Evolutionary conservation across 768 basidiomycete genomes (phyloP).

Genomic region (Boletellus emodensis): DNA sequence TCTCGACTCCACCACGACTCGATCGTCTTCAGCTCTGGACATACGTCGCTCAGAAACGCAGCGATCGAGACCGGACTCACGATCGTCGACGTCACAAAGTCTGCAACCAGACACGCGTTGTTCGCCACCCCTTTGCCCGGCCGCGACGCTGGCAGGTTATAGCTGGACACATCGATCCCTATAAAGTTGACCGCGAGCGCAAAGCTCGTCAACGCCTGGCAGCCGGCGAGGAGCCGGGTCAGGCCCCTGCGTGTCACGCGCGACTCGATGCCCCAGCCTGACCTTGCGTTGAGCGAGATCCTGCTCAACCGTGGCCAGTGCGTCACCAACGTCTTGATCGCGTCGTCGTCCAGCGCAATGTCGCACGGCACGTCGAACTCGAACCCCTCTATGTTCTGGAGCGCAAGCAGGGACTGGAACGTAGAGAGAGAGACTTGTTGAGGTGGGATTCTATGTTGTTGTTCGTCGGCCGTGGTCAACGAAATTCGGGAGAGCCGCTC

Average conservation of each 20-base stretch:
- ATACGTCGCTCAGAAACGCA: slow-evolving; percentile 26
- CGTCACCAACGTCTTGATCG: slow-evolving; percentile 15
- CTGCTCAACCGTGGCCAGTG: slow-evolving; percentile 17
- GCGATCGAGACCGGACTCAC: slow-evolving; percentile 15
- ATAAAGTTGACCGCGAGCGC: slow-evolving; percentile 22
- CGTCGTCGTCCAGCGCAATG: slow-evolving; percentile 19
- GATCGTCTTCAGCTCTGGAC: slow-evolving; percentile 14
- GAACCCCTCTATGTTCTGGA: slow-evolving; percentile 10
- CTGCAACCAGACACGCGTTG: slow-evolving; percentile 3
- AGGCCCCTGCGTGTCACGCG: slow-evolving; percentile 22
- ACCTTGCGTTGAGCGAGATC: slow-evolving; percentile 15
- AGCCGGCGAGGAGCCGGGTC: slow-evolving; percentile 16
- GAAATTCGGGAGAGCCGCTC: slow-evolving; percentile 8
- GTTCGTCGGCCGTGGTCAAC: slow-evolving; percentile 4
- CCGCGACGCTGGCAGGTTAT: background rate
- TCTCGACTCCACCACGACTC: slow-evolving; percentile 12
- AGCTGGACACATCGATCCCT: slow-evolving; percentile 7
- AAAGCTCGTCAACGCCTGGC: slow-evolving; percentile 4
- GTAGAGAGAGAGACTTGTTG: slow-evolving; percentile 13
- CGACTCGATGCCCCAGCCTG: slow-evolving; percentile 18
- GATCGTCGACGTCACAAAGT: slow-evolving; percentile 24
- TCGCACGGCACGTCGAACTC: slow-evolving; percentile 19
- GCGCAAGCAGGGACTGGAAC: slow-evolving; percentile 16
- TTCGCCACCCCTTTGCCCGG: slow-evolving; percentile 12
- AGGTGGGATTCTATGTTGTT: background rate